Evolutionary conservation across 2,329 filamentous ascomycete genomes (phyloP).

Genomic region (Xylaria hypoxylon): DNA sequence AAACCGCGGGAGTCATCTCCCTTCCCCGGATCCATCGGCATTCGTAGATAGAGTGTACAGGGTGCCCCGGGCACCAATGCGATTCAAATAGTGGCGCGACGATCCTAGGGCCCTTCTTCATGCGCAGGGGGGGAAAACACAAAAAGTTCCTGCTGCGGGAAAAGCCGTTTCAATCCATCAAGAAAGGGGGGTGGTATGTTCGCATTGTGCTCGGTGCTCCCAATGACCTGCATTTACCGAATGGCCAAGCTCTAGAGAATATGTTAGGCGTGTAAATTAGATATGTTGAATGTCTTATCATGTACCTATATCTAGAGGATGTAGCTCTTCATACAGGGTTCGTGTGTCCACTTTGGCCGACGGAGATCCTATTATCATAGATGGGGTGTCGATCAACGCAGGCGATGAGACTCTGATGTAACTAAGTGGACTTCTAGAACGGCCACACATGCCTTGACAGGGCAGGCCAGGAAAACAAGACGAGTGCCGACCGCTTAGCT

Average conservation of each 20-base stretch:
- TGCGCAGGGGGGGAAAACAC: neutral
- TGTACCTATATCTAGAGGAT: conserved; percentile 19
- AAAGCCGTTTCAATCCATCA: conserved; percentile 24
- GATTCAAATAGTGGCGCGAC: conserved; percentile 19
- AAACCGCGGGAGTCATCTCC: conserved; percentile 8
- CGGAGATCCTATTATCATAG: conserved; percentile 31
- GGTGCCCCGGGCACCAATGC: conserved; percentile 19
- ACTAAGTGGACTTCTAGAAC: conserved; percentile 24
- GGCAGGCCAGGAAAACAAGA: conserved; percentile 31
- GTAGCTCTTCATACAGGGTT: conserved; percentile 13
- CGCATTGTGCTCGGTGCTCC: conserved; percentile 12
- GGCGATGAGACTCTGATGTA: conserved; percentile 30
- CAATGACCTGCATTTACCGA: conserved; percentile 24
- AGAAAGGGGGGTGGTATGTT: neutral
- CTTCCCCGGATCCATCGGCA: conserved; percentile 19
- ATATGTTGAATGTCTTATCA: conserved; percentile 27
- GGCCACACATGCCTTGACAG: conserved; percentile 32
- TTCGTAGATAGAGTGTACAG: conserved; percentile 16
- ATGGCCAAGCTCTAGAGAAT: conserved; percentile 16
- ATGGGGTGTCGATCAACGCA: conserved; percentile 28
- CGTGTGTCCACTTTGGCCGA: conserved; percentile 15
- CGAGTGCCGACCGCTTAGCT: conserved; percentile 14
- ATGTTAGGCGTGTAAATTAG: conserved; percentile 19
- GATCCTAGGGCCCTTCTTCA: conserved; percentile 19
- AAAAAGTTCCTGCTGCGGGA: conserved; percentile 12